Conservation (phyloP, 148 eudicot species). For the Chenopodium suecicum region DNA sequence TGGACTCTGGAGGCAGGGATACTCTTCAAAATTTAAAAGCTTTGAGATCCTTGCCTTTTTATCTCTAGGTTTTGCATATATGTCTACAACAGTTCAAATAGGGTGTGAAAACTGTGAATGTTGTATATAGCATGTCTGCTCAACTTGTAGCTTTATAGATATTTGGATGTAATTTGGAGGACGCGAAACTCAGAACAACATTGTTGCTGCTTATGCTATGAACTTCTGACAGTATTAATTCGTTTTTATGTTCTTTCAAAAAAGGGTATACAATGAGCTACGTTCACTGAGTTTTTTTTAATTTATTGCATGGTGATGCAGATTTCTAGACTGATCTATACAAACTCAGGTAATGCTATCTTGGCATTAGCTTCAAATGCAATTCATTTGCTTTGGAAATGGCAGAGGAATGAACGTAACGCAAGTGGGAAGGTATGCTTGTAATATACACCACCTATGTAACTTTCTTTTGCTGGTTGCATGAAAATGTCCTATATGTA, state of each 20-base stretch:
- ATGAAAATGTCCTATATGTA: not conserved
- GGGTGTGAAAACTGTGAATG: not conserved
- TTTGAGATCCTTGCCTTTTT: not conserved
- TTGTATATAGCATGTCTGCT: not conserved
- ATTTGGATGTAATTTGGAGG: not conserved
- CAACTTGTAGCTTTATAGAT: not conserved
- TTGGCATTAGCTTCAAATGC: constrained; percentile 87
- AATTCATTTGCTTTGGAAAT: constrained; percentile 88
- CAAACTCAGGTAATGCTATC: constrained; percentile 80
- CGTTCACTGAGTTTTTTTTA: constrained; percentile 1
- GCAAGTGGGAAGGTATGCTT: constrained; percentile 60
- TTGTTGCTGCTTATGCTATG: no score
- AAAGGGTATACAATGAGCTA: not conserved
- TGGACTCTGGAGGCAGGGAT: not conserved
- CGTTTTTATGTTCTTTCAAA: no score
- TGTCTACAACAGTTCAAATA: not conserved
- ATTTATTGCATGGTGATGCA: constrained; percentile 30
- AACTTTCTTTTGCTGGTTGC: constrained; percentile 2
- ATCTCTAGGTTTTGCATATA: not conserved
- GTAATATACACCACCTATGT: not conserved
- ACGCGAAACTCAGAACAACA: not conserved
- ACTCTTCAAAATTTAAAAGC: not conserved
- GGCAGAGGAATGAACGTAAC: constrained; percentile 69
- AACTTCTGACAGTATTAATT: not conserved
- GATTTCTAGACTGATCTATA: constrained; percentile 86